phyloP scores from a whole-genome alignment of 2,329 filamentous ascomycete genomes.

The Fusarium mangiferae region DNA sequence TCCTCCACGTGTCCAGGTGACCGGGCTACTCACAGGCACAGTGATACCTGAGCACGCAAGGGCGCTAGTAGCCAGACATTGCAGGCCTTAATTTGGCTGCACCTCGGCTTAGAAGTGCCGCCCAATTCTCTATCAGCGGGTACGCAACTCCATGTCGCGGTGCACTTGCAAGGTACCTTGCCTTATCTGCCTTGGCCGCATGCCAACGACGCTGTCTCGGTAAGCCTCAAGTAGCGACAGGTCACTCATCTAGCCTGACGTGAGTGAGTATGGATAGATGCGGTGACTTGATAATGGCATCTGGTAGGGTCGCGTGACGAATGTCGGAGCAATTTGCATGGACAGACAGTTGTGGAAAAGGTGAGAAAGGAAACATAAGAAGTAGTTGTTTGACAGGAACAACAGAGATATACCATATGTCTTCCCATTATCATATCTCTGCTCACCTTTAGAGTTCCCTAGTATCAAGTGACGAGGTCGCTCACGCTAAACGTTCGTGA shows the following conservation, averaged over 20 bases:
- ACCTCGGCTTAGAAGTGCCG: conserved; percentile 37
- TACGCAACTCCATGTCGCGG: conserved; percentile 11
- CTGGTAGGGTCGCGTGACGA: conserved; percentile 35
- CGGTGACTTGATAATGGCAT: conserved; percentile 3
- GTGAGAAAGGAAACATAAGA: neutral
- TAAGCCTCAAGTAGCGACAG: conserved; percentile 21
- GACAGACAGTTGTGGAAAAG: neutral
- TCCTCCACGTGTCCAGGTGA: conserved; percentile 31
- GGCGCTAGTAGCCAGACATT: conserved; percentile 13
- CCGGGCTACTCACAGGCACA: conserved; percentile 22
- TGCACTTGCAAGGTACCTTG: conserved; percentile 23
- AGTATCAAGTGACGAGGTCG: conserved; percentile 32
- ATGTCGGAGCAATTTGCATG: neutral
- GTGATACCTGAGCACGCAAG: conserved; percentile 27
- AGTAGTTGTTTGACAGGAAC: neutral
- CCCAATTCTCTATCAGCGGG: conserved; percentile 9
- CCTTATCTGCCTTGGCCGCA: conserved; percentile 10
- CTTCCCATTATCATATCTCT: neutral
- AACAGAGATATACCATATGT: neutral
- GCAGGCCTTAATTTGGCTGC: conserved; percentile 19
- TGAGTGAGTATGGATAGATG: neutral
- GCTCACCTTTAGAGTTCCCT: neutral
- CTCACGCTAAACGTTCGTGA: conserved; percentile 32
- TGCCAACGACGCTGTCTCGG: conserved; percentile 5
- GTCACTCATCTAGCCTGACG: neutral